Base-by-base conservation (phyloP, 176 grass and related monocot species). In the Alopecurus myosuroides region DNA sequence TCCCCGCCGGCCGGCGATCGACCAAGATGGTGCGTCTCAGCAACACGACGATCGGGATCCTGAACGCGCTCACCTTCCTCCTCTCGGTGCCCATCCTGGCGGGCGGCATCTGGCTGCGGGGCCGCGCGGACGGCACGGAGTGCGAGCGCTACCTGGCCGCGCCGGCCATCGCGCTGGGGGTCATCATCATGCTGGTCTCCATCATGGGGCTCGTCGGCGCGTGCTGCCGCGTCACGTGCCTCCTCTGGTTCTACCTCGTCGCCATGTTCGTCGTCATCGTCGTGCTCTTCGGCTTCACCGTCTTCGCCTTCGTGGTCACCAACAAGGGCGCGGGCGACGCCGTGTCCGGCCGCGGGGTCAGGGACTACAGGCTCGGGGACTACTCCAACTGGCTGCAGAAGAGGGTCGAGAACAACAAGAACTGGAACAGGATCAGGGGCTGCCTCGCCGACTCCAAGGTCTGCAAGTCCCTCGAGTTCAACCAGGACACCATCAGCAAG, bases 311-410 rank as follows among this genome's bases (percentile, higher is more conserved):
- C 70, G 89, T 90, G 4, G 91, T 98, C 46, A 98, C 96, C 9
- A 94, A 98, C 66, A 87, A 86, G 41, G 96, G 93, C 45, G 89
- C 93, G 7, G 96, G 96, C 6, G 85, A 95, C 77, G 76, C 44
- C 6, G 91, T 92, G n/a, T 98, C 96, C 1, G 81, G 9, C 0
- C 12, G 89, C 0, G 96, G 96, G 0, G 89, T 84, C 65, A 98
- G 88, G 93, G 97, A 98, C 88, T 98, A 98, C 85, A 66, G 62
- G 34, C 93, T 98, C 9, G 97, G 97, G 10, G 97, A 95, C 52
- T 98, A 98, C 82, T 94, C 93, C 17, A 88, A 88, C 81, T 98
- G 97, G 97, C 88, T 98, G 36, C 97, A 96, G 85, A 92, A 88
- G 62, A 23, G 93, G 65, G 89, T 98, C 0, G 86, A 87, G 75